phyloP scores from a whole-genome alignment of 2,329 filamentous ascomycete species.

The Sporothrix pallida region DNA sequence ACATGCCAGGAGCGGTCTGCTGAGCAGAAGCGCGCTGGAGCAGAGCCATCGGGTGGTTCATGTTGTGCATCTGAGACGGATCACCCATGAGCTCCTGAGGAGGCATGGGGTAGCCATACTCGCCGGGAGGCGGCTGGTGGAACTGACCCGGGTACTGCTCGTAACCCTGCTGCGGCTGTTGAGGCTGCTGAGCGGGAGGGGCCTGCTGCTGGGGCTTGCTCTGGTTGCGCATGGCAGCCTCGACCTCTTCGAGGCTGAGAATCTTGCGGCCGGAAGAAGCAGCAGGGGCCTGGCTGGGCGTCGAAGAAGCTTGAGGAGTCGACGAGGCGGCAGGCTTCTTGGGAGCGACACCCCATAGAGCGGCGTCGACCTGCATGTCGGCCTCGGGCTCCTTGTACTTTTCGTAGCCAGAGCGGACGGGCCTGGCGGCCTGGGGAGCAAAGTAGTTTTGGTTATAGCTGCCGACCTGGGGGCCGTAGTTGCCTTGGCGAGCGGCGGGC shows the following conservation, averaged over 20 bases:
- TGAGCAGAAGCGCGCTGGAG: slow-evolving; percentile 60
- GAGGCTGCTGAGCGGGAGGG: slow-evolving; percentile 39
- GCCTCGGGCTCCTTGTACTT: slow-evolving; percentile 88
- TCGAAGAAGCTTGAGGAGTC: slow-evolving; percentile 39
- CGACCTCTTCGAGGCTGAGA: slow-evolving; percentile 96
- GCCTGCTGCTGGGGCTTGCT: slow-evolving; percentile 52
- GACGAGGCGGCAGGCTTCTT: slow-evolving; percentile 54
- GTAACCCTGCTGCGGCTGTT: slow-evolving; percentile 39
- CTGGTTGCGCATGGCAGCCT: slow-evolving; percentile 85
- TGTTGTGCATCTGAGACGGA: slow-evolving; percentile 12
- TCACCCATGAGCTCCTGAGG: slow-evolving; percentile 33
- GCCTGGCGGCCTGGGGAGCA: slow-evolving; percentile 43
- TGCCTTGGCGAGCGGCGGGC: slow-evolving; percentile 40
- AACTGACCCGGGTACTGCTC: slow-evolving; percentile 40
- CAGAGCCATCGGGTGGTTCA: slow-evolving; percentile 58
- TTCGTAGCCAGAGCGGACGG: slow-evolving; percentile 83
- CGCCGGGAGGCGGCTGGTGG: slow-evolving; percentile 38
- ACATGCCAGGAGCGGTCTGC: slow-evolving; percentile 48
- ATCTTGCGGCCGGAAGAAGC: slow-evolving; percentile 68
- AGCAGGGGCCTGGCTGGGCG: slow-evolving; percentile 43
- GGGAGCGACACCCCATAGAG: slow-evolving; percentile 83
- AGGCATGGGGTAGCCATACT: slow-evolving; percentile 33
- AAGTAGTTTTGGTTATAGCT: slow-evolving; percentile 40
- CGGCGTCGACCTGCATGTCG: slow-evolving; percentile 89
- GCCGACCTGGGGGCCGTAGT: slow-evolving; percentile 30